These are phyloP conservation scores for Brassica napus DNA, from an alignment of 345 rosid genomes.

Conservation along the genomic window DNA sequence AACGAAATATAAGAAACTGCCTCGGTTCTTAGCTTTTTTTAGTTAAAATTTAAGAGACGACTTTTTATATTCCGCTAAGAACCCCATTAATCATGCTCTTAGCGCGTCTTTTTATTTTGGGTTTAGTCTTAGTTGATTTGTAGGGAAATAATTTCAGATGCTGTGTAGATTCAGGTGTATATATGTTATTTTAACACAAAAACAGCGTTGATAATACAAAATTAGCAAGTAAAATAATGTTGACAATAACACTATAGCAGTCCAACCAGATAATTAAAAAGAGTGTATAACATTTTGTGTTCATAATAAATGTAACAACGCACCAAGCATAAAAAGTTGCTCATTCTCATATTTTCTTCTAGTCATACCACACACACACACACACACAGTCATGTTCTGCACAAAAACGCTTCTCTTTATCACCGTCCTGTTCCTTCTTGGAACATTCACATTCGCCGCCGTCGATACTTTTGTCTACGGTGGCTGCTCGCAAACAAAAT, in stretches of 20 bases:
- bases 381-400: neutral
- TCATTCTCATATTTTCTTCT: neutral
- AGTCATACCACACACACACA: neutral
- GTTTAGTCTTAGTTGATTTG: neutral
- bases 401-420: neutral
- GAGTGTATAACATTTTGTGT: neutral
- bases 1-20: no score
- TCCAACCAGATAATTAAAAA: neutral
- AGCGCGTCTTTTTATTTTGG: neutral
- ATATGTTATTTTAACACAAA: neutral
- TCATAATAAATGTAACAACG: neutral
- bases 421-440: neutral
- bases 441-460: neutral
- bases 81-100: no score
- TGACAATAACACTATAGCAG: neutral
- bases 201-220: neutral
- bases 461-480: conserved; percentile 3
- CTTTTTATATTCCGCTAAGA: no score
- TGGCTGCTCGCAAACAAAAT: neutral
- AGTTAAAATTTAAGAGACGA: no score
- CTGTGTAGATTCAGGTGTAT: neutral
- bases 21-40: no score
- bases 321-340: neutral
- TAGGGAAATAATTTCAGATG: neutral
- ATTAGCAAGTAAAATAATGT: neutral